phyloP scores from a whole-genome alignment of 2,329 filamentous ascomycete species.

The Colletotrichum salicis region DNA sequence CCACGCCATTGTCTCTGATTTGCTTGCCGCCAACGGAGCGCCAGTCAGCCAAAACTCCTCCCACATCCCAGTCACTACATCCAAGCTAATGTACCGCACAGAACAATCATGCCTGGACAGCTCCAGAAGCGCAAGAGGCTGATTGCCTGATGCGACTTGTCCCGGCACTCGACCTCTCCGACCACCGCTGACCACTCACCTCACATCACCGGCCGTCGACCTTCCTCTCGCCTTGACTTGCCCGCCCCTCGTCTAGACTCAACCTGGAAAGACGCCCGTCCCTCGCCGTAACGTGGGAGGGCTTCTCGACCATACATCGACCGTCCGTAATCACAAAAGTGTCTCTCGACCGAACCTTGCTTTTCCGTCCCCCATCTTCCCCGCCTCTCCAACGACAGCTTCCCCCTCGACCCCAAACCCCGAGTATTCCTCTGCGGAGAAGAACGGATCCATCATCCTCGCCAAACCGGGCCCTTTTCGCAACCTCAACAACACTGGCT shows the following conservation, averaged over 20 bases:
- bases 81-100: constrained; percentile 2
- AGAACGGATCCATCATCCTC: constrained; percentile 18
- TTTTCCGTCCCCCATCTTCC: neutral
- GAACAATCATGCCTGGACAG: neutral
- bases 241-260: neutral
- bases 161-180: constrained; percentile 19
- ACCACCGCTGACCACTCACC: constrained; percentile 5
- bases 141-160: constrained; percentile 23
- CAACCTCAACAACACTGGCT: constrained; percentile 9
- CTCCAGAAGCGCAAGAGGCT: constrained; percentile 5
- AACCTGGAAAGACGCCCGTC: neutral
- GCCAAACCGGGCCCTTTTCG: constrained; percentile 28
- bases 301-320: neutral
- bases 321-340: neutral
- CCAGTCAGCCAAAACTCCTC: neutral
- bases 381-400: constrained; percentile 23
- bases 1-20: neutral
- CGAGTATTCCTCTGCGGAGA: constrained; percentile 29
- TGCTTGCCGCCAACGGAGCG: neutral
- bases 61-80: neutral
- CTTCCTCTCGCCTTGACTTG: constrained; percentile 14
- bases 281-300: neutral
- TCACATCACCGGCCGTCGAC: neutral
- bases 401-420: constrained; percentile 24
- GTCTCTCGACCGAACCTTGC: constrained; percentile 2